Evolutionary conservation across 1,139 yeast genomes (phyloP), one percentile per base, ranked within the genome.

Genomic region (Fermentozyma sake): DNA sequence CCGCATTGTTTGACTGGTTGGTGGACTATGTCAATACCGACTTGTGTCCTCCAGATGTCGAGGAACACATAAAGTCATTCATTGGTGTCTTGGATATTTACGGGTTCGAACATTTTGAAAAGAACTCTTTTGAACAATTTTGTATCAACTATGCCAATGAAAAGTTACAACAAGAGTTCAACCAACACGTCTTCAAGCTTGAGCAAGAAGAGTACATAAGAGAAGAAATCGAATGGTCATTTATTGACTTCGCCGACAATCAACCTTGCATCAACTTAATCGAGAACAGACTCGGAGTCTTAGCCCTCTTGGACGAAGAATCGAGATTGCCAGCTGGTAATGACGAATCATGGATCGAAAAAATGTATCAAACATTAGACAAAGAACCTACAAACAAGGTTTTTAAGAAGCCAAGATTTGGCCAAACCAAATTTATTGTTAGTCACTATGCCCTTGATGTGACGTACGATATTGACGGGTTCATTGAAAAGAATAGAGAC

Each of bases 141-240:
- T 91, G 98, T 62, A 91, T 91, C 60, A 91, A 91, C 54, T 91
- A 91, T 55, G 97, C 98, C 28, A 91, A 91, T 57, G 98, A 91
- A 62, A 91, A 91, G 59, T 70, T 91, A 44, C 98, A 91, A 58
- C 98, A 91, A 59, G 97, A 89, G 54, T 91, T 91, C 58, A 91
- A 89, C 50, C 97, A 89, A 57, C 97, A 91, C 52, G 97, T 91
- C 26, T 91, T 91, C 71, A 91, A 89, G 54, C 72, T 91, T 38
- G 98, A 91, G 52, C 97, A 91, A 64, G 96, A 89, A 52, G 96
- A 91, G 51, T 91, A 91, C 54, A 70, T 87, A 27, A 75, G 74
- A 35, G 98, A 91, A 63, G 85, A 89, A 48, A 89, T 91, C 39
- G 93, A 89, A 56, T 91, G 98, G 97, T 82, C 93, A 10, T 91